Base-by-base conservation (phyloP, 2,329 filamentous ascomycete species). In the Botrytis fabae region DNA sequence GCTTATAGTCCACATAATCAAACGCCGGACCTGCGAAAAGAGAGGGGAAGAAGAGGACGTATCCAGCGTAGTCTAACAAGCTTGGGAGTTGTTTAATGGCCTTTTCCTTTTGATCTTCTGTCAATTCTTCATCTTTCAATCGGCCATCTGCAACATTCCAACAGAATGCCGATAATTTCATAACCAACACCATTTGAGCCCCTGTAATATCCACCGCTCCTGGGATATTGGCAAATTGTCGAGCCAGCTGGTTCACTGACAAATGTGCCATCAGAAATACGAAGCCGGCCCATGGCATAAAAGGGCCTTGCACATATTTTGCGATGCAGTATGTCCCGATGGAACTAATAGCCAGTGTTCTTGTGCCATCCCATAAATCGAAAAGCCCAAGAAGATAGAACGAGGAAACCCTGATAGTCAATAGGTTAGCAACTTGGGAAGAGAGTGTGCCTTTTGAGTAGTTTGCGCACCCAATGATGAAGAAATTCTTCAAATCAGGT, bases 221-320 rank as follows among this genome's bases (percentile, higher is more conserved):
- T 0, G 93, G 89, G 75, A 89, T 86, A 77, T 92, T 86, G 57
- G 87, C 84, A 57, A 90, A 88, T 82, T 97, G 94, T 57, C 97
- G 92, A 73, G 89, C 85, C 75, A 99, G 91, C 82, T 99, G 96
- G 81, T 90, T 97, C 79, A 95, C 82, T 63, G 95, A 95, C 92
- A 98, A 93, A 83, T 99, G 95, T 72, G 91, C 91, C 95, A 99
- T 98, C 73, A 97, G 85, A 80, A 97, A 98, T 68, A 93, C 86
- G 82, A 99, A 99, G 74, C 91, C 94, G 68, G 98, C 86, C 96
- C 96, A 99, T 84, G 96, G 96, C 96, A 99, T 99, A 81, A 95
- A 93, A 0, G 94, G 93, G 32, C 94, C 95, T 77, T 94, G 88
- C 62, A 98, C 85, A 81, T 91, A 95, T 77, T 92, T 90, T 70